Conservation (phyloP, 257 asterid genomes). For the Capsicum baccatum region DNA sequence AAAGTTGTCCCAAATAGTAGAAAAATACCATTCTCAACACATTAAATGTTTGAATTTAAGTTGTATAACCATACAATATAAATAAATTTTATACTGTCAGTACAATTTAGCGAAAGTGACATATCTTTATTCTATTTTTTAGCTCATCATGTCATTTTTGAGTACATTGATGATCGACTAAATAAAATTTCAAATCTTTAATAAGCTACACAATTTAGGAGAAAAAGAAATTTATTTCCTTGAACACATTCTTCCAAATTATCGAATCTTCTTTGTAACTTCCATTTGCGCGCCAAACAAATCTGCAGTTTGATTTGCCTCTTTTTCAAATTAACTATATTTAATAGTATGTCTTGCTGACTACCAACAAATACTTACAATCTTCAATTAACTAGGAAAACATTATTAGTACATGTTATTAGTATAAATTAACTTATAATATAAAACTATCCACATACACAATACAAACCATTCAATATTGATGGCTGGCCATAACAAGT, state of each 20-base stretch:
- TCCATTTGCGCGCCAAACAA: neutral
- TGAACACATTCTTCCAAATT: neutral
- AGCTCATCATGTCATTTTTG: neutral
- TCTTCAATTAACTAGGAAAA: neutral
- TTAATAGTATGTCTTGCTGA: neutral
- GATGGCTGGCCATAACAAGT: slow-evolving; percentile 37
- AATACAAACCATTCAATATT: slow-evolving; percentile 29
- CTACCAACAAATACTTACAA: neutral
- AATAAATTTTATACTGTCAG: neutral
- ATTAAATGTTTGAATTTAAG: neutral
- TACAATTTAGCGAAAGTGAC: neutral
- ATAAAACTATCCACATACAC: neutral
- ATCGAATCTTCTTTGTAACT: neutral
- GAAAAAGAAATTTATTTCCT: neutral
- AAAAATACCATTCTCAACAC: slow-evolving; percentile 28
- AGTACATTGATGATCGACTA: neutral
- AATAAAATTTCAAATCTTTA: neutral
- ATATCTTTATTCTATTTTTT: neutral
- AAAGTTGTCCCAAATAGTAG: slow-evolving; percentile 41
- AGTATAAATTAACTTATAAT: neutral
- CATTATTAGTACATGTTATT: neutral
- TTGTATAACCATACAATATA: neutral
- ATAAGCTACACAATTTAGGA: neutral
- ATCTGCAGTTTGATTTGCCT: neutral
- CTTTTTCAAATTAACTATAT: neutral